Evolutionary conservation across 495 filamentous ascomycete species (phyloP).

Genomic region (Margaritispora aquatica): DNA sequence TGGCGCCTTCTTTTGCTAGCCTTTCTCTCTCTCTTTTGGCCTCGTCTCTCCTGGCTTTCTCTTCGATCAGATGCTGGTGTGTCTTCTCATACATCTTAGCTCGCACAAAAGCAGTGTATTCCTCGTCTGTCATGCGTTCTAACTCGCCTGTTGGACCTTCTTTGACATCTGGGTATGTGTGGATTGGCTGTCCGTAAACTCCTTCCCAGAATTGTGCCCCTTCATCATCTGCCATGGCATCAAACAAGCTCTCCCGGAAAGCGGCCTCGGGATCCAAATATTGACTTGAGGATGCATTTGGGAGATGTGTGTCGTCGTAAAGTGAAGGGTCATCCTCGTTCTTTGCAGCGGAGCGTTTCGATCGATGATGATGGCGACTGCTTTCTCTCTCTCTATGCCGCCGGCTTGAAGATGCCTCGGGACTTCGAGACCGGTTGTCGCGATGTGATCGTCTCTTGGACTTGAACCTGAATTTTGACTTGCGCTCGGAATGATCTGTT

Average conservation of each 20-base stretch:
- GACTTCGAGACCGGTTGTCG: constrained; percentile 23
- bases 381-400: constrained; percentile 23
- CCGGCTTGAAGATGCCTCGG: neutral
- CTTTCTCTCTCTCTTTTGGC: constrained; percentile 33
- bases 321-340: constrained; percentile 31
- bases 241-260: constrained; percentile 95
- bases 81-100: constrained; percentile 91
- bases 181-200: constrained; percentile 91
- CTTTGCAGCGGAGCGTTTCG: constrained; percentile 17
- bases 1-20: constrained; percentile 34
- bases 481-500: constrained; percentile 21
- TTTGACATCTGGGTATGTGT: constrained; percentile 46
- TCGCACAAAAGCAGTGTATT: constrained; percentile 81
- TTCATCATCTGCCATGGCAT: constrained; percentile 98
- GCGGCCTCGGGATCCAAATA: constrained; percentile 55
- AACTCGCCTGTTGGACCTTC: constrained; percentile 49
- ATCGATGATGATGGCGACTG: constrained; percentile 31
- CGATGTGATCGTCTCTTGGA: constrained; percentile 25
- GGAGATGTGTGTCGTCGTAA: constrained; percentile 46
- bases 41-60: constrained; percentile 37
- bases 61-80: constrained; percentile 56
- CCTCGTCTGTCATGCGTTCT: constrained; percentile 84
- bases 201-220: constrained; percentile 91
- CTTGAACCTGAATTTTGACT: constrained; percentile 57
- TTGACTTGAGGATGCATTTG: constrained; percentile 31